Conservation (phyloP, 176 grass and related monocot genomes). For the Zoysia pacifica region DNA sequence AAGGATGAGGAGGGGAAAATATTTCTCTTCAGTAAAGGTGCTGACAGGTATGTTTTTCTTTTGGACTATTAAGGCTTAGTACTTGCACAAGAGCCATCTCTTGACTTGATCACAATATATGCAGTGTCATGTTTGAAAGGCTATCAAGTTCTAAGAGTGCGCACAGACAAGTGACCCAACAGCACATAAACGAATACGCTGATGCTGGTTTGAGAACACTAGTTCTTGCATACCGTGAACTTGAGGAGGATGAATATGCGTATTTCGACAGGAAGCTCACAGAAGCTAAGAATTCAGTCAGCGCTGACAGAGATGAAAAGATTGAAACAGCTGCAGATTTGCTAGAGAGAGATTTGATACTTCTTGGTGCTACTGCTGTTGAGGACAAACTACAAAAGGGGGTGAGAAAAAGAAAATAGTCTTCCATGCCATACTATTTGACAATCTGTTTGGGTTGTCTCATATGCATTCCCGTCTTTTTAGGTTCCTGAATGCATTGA, state of each 20-base stretch:
- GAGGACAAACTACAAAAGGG: conserved; percentile 91
- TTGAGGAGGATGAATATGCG: conserved; percentile 65
- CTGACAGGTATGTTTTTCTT: conserved; percentile 69
- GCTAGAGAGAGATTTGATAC: conserved; percentile 71
- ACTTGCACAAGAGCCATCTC: conserved; percentile 4
- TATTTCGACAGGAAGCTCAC: conserved; percentile 60
- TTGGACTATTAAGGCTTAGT: conserved; percentile 4
- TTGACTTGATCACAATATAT: conserved; percentile 27
- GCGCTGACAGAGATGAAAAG: conserved; percentile 67
- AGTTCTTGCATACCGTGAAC: conserved; percentile 75
- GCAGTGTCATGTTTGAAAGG: conserved; percentile 89
- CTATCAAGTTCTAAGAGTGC: conserved; percentile 48
- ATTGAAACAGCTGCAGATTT: conserved; percentile 70
- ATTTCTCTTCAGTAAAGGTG: conserved; percentile 83
- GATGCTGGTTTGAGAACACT: conserved; percentile 90
- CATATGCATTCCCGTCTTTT: neutral
- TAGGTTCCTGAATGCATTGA: conserved; percentile 96
- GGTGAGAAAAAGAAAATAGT: conserved; percentile 50
- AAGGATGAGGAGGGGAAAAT: conserved; percentile 63
- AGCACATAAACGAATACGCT: conserved; percentile 80
- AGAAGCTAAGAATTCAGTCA: conserved; percentile 70
- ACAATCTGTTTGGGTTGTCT: conserved; percentile 21
- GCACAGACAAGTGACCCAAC: conserved; percentile 63
- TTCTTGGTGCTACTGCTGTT: conserved; percentile 89
- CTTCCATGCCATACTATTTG: neutral